Percentiles rank a stretch among this genome's conserved stretches.
These are phyloP conservation scores for Poa pratensis DNA, from an alignment of 176 grass and related monocot species.

Conservation along the genomic window DNA sequence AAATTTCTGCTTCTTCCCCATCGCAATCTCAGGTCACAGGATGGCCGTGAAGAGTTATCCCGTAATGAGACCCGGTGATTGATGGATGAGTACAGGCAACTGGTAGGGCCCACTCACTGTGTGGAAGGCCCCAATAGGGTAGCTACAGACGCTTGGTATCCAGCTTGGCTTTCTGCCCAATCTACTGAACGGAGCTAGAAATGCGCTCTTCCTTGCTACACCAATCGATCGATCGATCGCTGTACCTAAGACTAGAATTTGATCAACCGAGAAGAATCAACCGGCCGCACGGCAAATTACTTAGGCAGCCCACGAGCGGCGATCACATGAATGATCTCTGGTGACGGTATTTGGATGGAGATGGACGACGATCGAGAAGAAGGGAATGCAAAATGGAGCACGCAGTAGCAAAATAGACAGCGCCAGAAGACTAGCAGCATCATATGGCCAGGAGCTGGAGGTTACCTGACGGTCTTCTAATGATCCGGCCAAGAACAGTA, in stretches of 20 bases:
- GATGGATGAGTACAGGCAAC: background rate
- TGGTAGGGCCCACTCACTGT: background rate
- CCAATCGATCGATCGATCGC: background rate
- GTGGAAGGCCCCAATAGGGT: background rate
- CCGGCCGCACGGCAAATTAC: background rate
- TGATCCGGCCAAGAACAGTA: background rate
- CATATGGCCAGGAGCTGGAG: background rate
- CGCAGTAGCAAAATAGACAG: background rate
- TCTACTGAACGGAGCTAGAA: too few relatives aligned
- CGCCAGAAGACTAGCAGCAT: background rate
- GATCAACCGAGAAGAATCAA: background rate
- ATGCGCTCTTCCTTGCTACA: too few relatives aligned
- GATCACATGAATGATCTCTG: background rate
- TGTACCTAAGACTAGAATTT: background rate
- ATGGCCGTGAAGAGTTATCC: background rate
- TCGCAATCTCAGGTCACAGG: background rate
- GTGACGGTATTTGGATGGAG: background rate
- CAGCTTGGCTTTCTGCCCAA: background rate
- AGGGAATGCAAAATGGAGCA: background rate
- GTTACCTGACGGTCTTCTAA: background rate
- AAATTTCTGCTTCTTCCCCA: background rate
- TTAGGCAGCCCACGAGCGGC: background rate
- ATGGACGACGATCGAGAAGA: background rate
- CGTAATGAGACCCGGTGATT: too few relatives aligned
- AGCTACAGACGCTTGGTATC: constrained; percentile 13